Base-by-base conservation (phyloP, 345 rosid genomes). In the Nephelium lappaceum region DNA sequence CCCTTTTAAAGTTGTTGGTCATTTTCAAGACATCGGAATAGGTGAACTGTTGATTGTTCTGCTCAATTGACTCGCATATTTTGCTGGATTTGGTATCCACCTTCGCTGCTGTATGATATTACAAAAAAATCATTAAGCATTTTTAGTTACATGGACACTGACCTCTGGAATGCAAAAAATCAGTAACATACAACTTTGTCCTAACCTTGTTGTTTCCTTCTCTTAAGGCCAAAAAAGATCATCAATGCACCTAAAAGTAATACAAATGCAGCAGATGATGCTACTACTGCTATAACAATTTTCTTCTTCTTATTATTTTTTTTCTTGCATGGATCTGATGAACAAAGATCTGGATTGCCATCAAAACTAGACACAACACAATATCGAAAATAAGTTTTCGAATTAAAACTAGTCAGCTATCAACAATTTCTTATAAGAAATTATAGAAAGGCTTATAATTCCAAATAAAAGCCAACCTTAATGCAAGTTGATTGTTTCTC, bases 331-430 rank as follows among this genome's bases (percentile, higher is more conserved):
- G 89, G 76, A 60, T 77, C 66, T 42, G 80, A 63, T 73, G 38
- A 78, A 71, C 90, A 89, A 41, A 89, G 84, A 76, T 82, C 58
- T 15, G 78, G 79, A 77, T 88, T 87, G 27, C 64, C 64, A 0
- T 10, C 64, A 21, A 60, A 60, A 10, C 64, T 60, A 60, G 64
- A 60, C 21, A 7, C 27, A 3, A 60, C 16, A 60, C 27, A 21
- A 21, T 60, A 9, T 23, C 27, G 0, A 49, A 49, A 53, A n/a
- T 53, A 18, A 53, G 58, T 53, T 53, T 53, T 18, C 58, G 3
- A 31, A 53, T 0, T 53, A n/a, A 53, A 53, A 15, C 18, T 51
- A 58, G 63, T 58, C 11, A 58, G 23, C 23, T n/a, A 21, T 21
- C 25, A 21, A 58, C 25, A 19, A 21, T 58, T 58, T n/a, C 11